These are phyloP conservation scores for Isabelozyma heimii DNA, from an alignment of 805 yeast species.

Conservation along the genomic window DNA sequence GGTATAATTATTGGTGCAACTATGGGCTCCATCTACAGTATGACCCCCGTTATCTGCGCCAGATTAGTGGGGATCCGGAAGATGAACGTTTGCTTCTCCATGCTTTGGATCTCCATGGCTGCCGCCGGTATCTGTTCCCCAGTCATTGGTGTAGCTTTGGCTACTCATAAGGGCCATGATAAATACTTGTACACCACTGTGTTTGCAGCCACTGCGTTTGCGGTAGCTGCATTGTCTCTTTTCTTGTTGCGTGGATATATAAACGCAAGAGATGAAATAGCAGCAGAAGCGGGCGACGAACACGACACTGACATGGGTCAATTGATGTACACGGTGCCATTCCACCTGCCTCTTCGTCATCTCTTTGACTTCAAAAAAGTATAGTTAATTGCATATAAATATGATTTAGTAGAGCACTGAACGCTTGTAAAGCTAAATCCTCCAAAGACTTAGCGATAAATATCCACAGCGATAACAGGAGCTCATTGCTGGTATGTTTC, in stretches of 20 bases:
- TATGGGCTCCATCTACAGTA: conserved; percentile 58
- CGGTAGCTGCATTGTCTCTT: conserved; percentile 42
- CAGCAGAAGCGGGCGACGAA: conserved; percentile 2
- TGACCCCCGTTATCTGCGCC: conserved; percentile 45
- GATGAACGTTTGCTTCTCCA: conserved; percentile 42
- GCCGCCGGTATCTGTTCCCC: conserved; percentile 49
- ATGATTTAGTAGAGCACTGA: no score
- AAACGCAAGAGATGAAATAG: conserved; percentile 43
- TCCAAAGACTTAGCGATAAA: no score
- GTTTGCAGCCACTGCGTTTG: conserved; percentile 56
- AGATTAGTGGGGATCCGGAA: conserved; percentile 49
- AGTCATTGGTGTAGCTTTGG: conserved; percentile 51
- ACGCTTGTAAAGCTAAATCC: no score
- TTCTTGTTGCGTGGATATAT: conserved; percentile 54
- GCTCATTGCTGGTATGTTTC: background rate
- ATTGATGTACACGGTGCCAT: background rate
- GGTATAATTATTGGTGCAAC: conserved; percentile 46
- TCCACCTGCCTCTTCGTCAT: background rate
- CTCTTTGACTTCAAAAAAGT: background rate
- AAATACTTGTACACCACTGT: conserved; percentile 54
- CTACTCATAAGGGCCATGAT: conserved; percentile 32
- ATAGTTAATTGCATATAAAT: background rate
- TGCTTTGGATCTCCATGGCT: conserved; percentile 51
- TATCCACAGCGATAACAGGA: no score
- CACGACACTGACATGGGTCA: conserved; percentile 12